Percentiles rank a stretch among this genome's conserved stretches.
Conservation (phyloP, 2,329 filamentous ascomycete species). For the Penicillium hordei region DNA sequence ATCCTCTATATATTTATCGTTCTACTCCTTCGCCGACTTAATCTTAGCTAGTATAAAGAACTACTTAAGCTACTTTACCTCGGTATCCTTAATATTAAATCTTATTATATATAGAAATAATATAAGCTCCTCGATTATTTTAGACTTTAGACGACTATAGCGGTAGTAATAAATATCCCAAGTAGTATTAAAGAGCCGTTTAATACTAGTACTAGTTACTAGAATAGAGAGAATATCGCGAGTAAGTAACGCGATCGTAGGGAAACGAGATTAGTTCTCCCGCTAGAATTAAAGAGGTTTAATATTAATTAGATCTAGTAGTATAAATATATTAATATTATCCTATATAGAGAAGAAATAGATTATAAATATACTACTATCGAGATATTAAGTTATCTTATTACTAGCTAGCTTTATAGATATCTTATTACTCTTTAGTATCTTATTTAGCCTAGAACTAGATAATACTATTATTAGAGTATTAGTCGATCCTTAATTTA, state of each 20-base stretch:
- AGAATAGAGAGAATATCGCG: background rate
- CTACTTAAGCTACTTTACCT: background rate
- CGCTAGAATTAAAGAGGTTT: too few relatives aligned
- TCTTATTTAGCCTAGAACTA: too few relatives aligned
- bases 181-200: background rate
- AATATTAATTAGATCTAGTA: too few relatives aligned
- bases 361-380: too few relatives aligned
- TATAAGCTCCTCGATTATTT: background rate
- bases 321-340: too few relatives aligned
- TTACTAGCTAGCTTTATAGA: too few relatives aligned
- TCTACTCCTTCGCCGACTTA: background rate
- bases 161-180: background rate
- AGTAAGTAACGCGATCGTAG: background rate
- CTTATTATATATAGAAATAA: background rate
- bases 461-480: too few relatives aligned
- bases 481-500: background rate
- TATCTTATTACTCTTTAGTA: too few relatives aligned
- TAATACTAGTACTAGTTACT: background rate
- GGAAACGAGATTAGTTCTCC: background rate
- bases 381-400: too few relatives aligned
- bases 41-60: background rate
- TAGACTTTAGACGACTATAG: background rate
- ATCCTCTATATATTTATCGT: background rate
- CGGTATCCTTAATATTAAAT: background rate
- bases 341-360: too few relatives aligned